Percentiles rank a stretch among this genome's conserved stretches.
phyloP scores from a whole-genome alignment of 495 filamentous ascomycete genomes.

The Apodospora peruviana region DNA sequence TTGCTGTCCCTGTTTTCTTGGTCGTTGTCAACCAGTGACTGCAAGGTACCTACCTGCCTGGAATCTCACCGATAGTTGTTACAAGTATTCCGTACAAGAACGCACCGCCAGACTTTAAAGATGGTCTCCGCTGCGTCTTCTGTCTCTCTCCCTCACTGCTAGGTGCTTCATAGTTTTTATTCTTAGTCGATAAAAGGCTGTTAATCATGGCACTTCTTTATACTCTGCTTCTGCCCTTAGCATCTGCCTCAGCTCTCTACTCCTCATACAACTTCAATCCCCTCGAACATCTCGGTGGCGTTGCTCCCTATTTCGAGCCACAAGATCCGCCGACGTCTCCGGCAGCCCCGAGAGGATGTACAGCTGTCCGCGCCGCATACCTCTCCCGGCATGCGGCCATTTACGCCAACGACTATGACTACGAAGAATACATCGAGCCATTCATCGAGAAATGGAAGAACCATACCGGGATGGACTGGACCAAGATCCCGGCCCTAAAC shows the following conservation, averaged over 20 bases:
- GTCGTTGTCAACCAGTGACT: too few species aligned
- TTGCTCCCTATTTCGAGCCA: slow-evolving; percentile 45
- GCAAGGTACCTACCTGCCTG: too few species aligned
- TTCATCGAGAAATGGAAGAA: slow-evolving; percentile 41
- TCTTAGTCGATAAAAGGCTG: too few species aligned
- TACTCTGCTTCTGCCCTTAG: background rate
- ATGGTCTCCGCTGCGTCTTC: too few species aligned
- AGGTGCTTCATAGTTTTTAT: too few species aligned
- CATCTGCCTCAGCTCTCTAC: slow-evolving; percentile 17
- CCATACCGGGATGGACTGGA: slow-evolving; percentile 29
- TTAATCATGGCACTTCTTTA: background rate
- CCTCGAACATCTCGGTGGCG: slow-evolving; percentile 42
- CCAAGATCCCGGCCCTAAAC: slow-evolving; percentile 29
- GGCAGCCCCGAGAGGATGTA: slow-evolving; percentile 35
- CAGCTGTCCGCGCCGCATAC: slow-evolving; percentile 34
- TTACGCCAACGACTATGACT: slow-evolving; percentile 45
- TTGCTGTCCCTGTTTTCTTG: too few species aligned
- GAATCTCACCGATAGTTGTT: too few species aligned
- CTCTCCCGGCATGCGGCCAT: slow-evolving; percentile 44
- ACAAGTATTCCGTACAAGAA: too few species aligned
- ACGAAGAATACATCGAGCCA: slow-evolving; percentile 41
- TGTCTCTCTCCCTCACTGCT: too few species aligned
- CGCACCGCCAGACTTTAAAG: too few species aligned
- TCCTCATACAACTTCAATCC: slow-evolving; percentile 39
- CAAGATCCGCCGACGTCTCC: slow-evolving; percentile 36